Percentiles rank a stretch among this genome's conserved stretches.
phyloP scores from a whole-genome alignment of 2,329 filamentous ascomycete genomes.

The Knufia petricola region DNA sequence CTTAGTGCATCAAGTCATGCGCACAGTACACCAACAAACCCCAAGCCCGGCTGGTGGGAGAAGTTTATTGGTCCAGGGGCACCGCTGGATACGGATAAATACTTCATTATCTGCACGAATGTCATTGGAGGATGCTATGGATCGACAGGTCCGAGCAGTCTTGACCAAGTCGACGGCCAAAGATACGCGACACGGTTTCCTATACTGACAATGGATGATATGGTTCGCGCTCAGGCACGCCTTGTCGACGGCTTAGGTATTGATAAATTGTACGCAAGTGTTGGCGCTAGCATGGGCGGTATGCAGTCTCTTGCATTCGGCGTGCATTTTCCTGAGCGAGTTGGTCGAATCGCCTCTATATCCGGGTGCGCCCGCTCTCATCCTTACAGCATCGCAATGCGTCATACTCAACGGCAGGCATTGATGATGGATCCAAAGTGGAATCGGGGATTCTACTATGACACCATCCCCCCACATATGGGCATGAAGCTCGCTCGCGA shows the following conservation, averaged over 20 bases:
- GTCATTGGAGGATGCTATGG: constrained; percentile 94
- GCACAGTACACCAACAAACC: constrained; percentile 77
- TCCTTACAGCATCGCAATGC: constrained; percentile 97
- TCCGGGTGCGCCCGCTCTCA: constrained; percentile 90
- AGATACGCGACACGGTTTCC: constrained; percentile 91
- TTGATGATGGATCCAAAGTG: constrained; percentile 99
- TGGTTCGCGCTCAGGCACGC: constrained; percentile 91
- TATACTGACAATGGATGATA: constrained; percentile 90
- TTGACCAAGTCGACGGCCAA: constrained; percentile 80
- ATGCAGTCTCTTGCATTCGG: constrained; percentile 93
- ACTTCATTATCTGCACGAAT: constrained; percentile 92
- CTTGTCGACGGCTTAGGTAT: constrained; percentile 74
- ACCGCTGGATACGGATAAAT: constrained; percentile 81
- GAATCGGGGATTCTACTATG: constrained; percentile 92
- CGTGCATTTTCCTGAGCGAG: constrained; percentile 69
- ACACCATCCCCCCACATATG: constrained; percentile 72
- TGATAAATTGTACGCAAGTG: constrained; percentile 72
- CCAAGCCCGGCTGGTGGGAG: constrained; percentile 95
- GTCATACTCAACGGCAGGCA: constrained; percentile 92
- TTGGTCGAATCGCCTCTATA: constrained; percentile 76
- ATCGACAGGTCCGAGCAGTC: constrained; percentile 78
- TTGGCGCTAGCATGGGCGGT: constrained; percentile 94
- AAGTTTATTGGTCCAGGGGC: constrained; percentile 86
- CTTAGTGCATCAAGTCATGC: constrained; percentile 96
- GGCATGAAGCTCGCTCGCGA: constrained; percentile 97